Base-by-base conservation (phyloP, 306 rosid genomes). In the Begonia masoniana region DNA sequence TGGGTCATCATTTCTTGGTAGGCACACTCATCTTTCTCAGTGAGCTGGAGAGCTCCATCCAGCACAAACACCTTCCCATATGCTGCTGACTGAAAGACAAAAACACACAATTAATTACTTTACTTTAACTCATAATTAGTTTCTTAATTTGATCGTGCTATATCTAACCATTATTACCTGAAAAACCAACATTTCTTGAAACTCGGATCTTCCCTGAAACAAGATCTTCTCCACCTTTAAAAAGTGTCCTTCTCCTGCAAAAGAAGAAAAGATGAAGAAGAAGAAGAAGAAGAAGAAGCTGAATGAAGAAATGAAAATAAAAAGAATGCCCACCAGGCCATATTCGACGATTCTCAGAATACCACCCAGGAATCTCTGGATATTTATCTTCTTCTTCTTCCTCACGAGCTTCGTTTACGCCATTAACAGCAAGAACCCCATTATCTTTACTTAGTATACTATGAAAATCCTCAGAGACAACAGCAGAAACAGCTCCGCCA, bases 1-100 rank as follows among this genome's bases (percentile, higher is more conserved):
- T 70, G 79, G 47, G 83, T 57, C 57, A 73, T 60, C 76, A 69
- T 73, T 59, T 77, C 83, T 62, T 73, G 83, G 68, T 77, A 73
- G 17, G 79, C 76, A 67, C 62, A 77, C 41, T 77, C 77, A 61
- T 73, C 79, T 35, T 47, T 73, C 51, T 77, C 83, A 17, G 79
- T 67, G 49, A 70, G 63, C 47, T 73, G 83, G 24, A 77, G 68
- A 19, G 49, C 54, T 1, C 83, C 83, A 67, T 77, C 76, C 46
- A 70, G 70, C 15, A 77, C 51, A 1, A 58, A 76, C 13, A 77
- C 67, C 62, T 73, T 73, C 13, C 79, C 79, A 57, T 67, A 62
- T 12, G 46, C 41, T 7, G 52, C 17, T 57, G 83, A 70, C 79
- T 70, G 43, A 54, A 62, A 55, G 7, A 9, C 41, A 47, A 59